Conservation (phyloP, 2,329 filamentous ascomycete genomes). For the Shiraia sp. region DNA sequence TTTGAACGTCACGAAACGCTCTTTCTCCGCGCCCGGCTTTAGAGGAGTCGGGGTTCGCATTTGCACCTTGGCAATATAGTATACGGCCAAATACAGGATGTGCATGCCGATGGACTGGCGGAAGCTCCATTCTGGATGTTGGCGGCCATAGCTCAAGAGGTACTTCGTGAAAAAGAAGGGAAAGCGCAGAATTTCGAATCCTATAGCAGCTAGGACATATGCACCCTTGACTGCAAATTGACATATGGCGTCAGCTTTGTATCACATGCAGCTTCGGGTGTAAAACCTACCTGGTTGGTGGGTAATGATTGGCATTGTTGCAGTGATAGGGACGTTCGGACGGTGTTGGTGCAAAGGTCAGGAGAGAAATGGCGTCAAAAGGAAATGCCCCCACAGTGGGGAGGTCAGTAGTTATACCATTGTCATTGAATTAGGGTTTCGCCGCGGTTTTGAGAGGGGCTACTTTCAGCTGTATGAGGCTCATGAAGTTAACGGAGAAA, state of each 20-base stretch:
- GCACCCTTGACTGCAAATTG: conserved; percentile 43
- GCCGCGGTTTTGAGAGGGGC: too few species aligned
- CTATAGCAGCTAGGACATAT: conserved; percentile 43
- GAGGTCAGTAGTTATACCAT: too few species aligned
- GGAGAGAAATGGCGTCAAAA: too few species aligned
- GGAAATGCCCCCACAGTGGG: too few species aligned
- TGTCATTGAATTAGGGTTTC: too few species aligned
- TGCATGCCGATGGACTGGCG: conserved; percentile 44
- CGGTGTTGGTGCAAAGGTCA: too few species aligned
- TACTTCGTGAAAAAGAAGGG: conserved; percentile 49
- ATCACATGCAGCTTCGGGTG: too few species aligned
- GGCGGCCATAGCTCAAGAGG: conserved; percentile 41
- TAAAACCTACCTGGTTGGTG: too few species aligned
- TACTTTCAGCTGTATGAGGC: too few species aligned
- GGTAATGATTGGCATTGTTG: too few species aligned
- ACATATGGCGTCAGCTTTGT: conserved; percentile 6
- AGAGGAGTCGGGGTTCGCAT: conserved; percentile 37
- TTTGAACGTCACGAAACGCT: conserved; percentile 43
- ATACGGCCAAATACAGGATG: conserved; percentile 38
- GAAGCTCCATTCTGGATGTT: conserved; percentile 46
- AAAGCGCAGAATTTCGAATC: conserved; percentile 40
- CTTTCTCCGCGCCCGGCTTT: conserved; percentile 42
- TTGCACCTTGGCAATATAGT: conserved; percentile 37
- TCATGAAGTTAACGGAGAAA: too few species aligned
- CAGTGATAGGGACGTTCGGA: too few species aligned